A percentile compares a stretch with the other conserved stretches of the same genome.
Conservation (phyloP, 495 filamentous ascomycete species). For the Aspergillus saccharolyticus region DNA sequence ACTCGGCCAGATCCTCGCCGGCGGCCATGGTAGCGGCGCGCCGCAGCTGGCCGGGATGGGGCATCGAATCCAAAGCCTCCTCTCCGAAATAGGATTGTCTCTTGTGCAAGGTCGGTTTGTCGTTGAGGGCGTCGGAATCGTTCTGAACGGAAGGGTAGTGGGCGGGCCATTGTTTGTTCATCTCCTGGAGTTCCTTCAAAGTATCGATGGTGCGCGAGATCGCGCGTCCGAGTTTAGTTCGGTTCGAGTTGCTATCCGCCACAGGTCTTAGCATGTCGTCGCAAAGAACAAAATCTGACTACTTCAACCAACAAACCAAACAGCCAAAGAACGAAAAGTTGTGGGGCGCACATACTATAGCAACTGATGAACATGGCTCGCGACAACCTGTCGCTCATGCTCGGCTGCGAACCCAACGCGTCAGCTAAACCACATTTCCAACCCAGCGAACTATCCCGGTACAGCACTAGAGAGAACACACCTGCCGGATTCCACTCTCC, state of each 20-base stretch:
- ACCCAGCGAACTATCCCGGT: neutral
- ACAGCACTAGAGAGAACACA: neutral
- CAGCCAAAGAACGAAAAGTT: neutral
- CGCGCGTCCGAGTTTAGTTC: slow-evolving; percentile 73
- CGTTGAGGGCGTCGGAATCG: slow-evolving; percentile 39
- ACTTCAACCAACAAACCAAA: no score
- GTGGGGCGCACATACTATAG: slow-evolving; percentile 48
- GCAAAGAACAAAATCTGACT: no score
- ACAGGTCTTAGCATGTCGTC: neutral
- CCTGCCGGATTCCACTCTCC: slow-evolving; percentile 47
- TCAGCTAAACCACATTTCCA: neutral
- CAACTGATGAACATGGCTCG: slow-evolving; percentile 69
- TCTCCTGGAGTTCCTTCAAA: slow-evolving; percentile 72
- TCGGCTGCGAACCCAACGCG: slow-evolving; percentile 36
- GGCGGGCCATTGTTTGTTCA: slow-evolving; percentile 88
- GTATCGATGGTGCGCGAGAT: slow-evolving; percentile 82
- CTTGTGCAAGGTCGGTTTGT: slow-evolving; percentile 47
- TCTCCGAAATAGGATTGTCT: slow-evolving; percentile 41
- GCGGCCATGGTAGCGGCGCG: slow-evolving; percentile 69
- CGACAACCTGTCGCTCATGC: slow-evolving; percentile 54
- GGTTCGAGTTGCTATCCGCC: slow-evolving; percentile 79
- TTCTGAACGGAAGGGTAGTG: slow-evolving; percentile 86
- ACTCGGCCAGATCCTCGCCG: slow-evolving; percentile 59
- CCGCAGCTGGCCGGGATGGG: slow-evolving; percentile 49
- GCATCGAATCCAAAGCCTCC: slow-evolving; percentile 28